Conservation (phyloP, 352 stramenopile genomes). For the Phytophthora citrophthora region DNA sequence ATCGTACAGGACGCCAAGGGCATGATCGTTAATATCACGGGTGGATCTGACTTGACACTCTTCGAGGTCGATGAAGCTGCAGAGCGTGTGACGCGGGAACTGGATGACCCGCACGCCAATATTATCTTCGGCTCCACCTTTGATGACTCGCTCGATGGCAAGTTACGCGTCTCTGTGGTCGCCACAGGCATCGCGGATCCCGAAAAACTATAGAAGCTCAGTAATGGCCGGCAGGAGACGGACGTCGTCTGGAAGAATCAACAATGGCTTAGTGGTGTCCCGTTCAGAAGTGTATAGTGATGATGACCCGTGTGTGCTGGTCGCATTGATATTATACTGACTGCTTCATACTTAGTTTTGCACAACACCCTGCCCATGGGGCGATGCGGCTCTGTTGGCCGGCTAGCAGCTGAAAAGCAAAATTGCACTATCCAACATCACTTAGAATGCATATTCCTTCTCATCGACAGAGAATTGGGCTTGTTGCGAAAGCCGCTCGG, state of each 20-base stretch:
- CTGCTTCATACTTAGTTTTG: slow-evolving; percentile 50
- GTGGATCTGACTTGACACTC: slow-evolving; percentile 93
- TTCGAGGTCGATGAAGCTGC: slow-evolving; percentile 91
- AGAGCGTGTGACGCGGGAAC: slow-evolving; percentile 86
- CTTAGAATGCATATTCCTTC: slow-evolving; percentile 51
- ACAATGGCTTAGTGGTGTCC: too few relatives aligned
- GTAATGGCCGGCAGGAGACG: neutral
- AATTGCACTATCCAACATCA: slow-evolving; percentile 31
- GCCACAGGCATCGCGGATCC: slow-evolving; percentile 86
- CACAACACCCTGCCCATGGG: slow-evolving; percentile 29
- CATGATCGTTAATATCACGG: slow-evolving; percentile 96
- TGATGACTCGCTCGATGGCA: slow-evolving; percentile 80
- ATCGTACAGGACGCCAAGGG: slow-evolving; percentile 81
- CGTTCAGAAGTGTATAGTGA: neutral
- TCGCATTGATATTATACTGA: slow-evolving; percentile 41
- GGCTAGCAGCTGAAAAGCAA: slow-evolving; percentile 39
- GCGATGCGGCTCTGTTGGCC: slow-evolving; percentile 27
- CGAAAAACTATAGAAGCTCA: slow-evolving; percentile 71
- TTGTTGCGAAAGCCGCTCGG: slow-evolving; percentile 56
- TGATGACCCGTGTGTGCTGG: slow-evolving; percentile 16
- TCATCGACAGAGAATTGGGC: slow-evolving; percentile 48
- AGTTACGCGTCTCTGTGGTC: slow-evolving; percentile 87
- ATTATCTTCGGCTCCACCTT: slow-evolving; percentile 91
- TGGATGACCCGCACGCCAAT: slow-evolving; percentile 88
- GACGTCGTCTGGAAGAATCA: too few relatives aligned